A percentile compares a stretch with the other conserved stretches of the same genome.
Conservation (phyloP, 305 asterid species). For the Fraxinus dipetala region DNA sequence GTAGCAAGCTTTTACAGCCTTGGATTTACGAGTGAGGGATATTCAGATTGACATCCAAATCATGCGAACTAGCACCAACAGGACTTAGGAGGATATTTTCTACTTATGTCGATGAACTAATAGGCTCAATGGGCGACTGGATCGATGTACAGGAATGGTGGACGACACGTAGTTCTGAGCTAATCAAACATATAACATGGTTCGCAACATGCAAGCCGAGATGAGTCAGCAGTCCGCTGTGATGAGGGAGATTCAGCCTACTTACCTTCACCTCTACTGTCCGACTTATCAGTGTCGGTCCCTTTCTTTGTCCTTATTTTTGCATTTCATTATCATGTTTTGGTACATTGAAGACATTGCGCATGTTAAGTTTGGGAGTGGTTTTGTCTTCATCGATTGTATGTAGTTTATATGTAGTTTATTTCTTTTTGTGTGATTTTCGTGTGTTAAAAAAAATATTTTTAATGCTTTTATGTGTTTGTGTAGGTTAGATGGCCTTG, state of each 20-base stretch:
- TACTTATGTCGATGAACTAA: not conserved
- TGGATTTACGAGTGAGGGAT: not conserved
- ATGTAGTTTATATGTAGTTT: not conserved
- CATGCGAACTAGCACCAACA: not conserved
- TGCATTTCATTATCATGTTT: not conserved
- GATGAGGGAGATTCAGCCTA: not conserved
- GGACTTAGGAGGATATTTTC: not conserved
- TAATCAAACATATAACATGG: not conserved
- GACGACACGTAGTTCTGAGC: not conserved
- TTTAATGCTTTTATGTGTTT: not conserved
- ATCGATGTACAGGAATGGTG: not conserved
- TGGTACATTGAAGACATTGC: not conserved
- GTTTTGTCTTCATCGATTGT: no score
- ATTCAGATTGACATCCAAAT: not conserved
- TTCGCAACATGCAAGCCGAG: not conserved
- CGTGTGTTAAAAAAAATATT: no score
- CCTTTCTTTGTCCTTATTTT: not conserved
- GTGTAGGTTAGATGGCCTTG: not conserved
- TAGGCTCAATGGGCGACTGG: not conserved
- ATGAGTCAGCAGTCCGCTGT: not conserved
- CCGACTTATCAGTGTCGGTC: not conserved
- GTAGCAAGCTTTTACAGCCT: not conserved
- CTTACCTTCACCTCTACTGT: not conserved
- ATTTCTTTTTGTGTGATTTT: no score
- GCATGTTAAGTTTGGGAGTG: not conserved